Evolutionary conservation across 129 eudicot genomes (phyloP).

Genomic region (Artemisia annua): DNA sequence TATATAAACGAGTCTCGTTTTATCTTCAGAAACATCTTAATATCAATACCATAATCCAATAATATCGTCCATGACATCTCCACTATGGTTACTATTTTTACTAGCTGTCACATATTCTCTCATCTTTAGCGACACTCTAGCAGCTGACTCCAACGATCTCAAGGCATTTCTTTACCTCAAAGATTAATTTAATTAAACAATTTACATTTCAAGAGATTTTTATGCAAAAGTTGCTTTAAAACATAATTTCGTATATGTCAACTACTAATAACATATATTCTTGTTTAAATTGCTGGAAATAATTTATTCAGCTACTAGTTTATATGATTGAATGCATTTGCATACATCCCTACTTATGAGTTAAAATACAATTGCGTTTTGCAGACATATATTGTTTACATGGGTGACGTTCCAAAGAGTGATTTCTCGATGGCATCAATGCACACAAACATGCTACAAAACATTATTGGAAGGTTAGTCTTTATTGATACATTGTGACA

Average conservation of each 20-base stretch:
- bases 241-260: neutral
- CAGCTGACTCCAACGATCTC: slow-evolving; percentile 34
- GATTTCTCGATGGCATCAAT: slow-evolving; percentile 41
- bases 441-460: slow-evolving; percentile 57
- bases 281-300: too few relatives aligned
- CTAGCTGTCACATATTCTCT: slow-evolving; percentile 26
- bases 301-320: too few relatives aligned
- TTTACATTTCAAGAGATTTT: too few relatives aligned
- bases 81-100: slow-evolving; percentile 22
- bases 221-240: neutral
- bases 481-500: neutral
- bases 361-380: neutral
- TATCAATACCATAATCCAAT: neutral
- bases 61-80: slow-evolving; percentile 21
- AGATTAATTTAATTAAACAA: too few relatives aligned
- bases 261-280: too few relatives aligned
- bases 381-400: slow-evolving; percentile 77
- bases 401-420: slow-evolving; percentile 69
- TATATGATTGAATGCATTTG: too few relatives aligned
- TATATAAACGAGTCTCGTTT: too few relatives aligned
- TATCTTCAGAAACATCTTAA: slow-evolving; percentile 4
- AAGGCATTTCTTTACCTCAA: slow-evolving; percentile 21
- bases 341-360: neutral
- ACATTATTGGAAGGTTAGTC: slow-evolving; percentile 55
- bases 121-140: slow-evolving; percentile 22